A percentile compares a stretch with the other conserved stretches of the same genome.
phyloP scores from a whole-genome alignment of 2,329 filamentous ascomycete genomes.

The Cercospora janseana region DNA sequence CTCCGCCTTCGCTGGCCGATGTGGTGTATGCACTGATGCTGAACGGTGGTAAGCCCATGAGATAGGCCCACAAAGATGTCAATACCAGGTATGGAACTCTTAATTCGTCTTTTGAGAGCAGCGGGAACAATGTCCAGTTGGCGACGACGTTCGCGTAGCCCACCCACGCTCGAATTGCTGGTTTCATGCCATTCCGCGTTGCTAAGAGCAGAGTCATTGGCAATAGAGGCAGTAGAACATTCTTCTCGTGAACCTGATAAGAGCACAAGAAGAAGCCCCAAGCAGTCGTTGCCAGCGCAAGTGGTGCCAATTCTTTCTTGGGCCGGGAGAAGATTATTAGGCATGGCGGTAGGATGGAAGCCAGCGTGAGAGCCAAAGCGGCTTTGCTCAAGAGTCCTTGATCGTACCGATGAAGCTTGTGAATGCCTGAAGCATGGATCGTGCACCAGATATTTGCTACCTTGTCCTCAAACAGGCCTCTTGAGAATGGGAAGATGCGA shows the following conservation, averaged over 20 bases:
- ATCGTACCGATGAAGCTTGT: constrained; percentile 80
- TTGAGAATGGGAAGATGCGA: constrained; percentile 90
- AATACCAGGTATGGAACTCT: constrained; percentile 81
- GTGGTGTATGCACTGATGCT: constrained; percentile 63
- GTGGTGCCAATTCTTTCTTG: constrained; percentile 70
- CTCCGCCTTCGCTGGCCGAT: constrained; percentile 25
- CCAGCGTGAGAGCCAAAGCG: constrained; percentile 71
- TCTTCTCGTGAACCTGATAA: constrained; percentile 98
- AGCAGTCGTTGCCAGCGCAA: constrained; percentile 76
- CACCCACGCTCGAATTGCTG: constrained; percentile 80
- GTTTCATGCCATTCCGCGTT: constrained; percentile 71
- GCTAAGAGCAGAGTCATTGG: constrained; percentile 89
- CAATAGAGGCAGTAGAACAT: constrained; percentile 83
- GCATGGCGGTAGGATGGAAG: constrained; percentile 75
- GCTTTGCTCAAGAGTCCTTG: constrained; percentile 69
- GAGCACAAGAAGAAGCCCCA: constrained; percentile 99
- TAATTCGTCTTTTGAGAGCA: constrained; percentile 81
- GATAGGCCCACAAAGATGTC: constrained; percentile 83
- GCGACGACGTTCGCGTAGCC: constrained; percentile 92
- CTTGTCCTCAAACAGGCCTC: constrained; percentile 98
- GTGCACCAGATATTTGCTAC: constrained; percentile 98
- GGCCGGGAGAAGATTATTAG: constrained; percentile 76
- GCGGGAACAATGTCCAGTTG: constrained; percentile 89
- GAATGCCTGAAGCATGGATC: constrained; percentile 67
- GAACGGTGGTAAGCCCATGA: constrained; percentile 80